Evolutionary conservation across 768 basidiomycete genomes (phyloP).

Genomic region (Vararia minispora): DNA sequence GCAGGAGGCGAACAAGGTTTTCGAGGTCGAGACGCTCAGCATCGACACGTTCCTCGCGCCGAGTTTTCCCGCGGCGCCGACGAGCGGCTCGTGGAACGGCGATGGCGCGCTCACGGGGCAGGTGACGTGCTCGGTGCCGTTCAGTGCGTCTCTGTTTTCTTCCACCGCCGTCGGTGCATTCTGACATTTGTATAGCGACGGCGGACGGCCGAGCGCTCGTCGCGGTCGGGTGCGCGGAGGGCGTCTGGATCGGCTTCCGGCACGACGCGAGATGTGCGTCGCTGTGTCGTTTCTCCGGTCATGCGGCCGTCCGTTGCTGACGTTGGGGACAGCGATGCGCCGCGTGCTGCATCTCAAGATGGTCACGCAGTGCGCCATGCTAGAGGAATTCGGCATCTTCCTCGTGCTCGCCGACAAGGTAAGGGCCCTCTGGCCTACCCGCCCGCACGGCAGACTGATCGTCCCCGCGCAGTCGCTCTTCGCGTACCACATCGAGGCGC

Average conservation of each 20-base stretch:
- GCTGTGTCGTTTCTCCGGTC: slow-evolving; percentile 2
- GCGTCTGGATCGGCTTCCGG: slow-evolving; percentile 90
- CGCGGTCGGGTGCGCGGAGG: slow-evolving; percentile 90
- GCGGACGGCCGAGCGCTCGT: slow-evolving; percentile 78
- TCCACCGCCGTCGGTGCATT: too few relatives aligned
- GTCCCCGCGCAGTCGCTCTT: slow-evolving; percentile 52
- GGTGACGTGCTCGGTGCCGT: slow-evolving; percentile 93
- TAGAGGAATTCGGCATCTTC: slow-evolving; percentile 95
- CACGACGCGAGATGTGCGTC: slow-evolving; percentile 75
- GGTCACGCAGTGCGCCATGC: slow-evolving; percentile 92
- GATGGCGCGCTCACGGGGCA: slow-evolving; percentile 68
- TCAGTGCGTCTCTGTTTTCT: slow-evolving; percentile 39
- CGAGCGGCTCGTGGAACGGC: slow-evolving; percentile 47
- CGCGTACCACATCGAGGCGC: slow-evolving; percentile 91
- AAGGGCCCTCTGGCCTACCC: slow-evolving; percentile 1
- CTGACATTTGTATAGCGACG: slow-evolving; percentile 40
- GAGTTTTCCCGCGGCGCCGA: slow-evolving; percentile 32
- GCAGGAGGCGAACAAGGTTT: slow-evolving; percentile 90
- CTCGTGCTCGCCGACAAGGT: slow-evolving; percentile 91
- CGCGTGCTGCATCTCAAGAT: slow-evolving; percentile 89
- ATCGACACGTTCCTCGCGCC: slow-evolving; percentile 81
- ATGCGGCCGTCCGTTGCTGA: neutral
- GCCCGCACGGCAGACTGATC: neutral
- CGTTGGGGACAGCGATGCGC: slow-evolving; percentile 54
- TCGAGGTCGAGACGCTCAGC: slow-evolving; percentile 86